phyloP scores from a whole-genome alignment of 345 rosid species.

The Alliaria petiolata region DNA sequence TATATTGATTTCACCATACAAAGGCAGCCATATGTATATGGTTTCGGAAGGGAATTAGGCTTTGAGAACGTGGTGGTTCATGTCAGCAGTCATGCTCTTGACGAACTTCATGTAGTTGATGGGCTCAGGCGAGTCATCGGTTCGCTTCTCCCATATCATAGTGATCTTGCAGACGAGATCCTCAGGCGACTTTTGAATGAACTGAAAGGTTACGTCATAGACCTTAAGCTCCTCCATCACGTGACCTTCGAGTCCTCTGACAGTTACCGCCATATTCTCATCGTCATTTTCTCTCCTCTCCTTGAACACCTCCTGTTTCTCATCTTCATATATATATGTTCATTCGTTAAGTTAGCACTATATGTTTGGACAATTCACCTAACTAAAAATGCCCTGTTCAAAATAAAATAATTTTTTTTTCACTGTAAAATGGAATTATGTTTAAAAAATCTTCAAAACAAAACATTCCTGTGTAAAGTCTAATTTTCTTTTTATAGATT shows the following conservation, averaged over 20 bases:
- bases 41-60: constrained; percentile 1
- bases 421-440: not conserved
- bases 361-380: not conserved
- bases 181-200: constrained; percentile 22
- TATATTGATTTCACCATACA: not conserved
- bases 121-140: constrained; percentile 31
- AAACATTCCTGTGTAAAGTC: not conserved
- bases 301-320: constrained; percentile 31
- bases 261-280: constrained; percentile 18
- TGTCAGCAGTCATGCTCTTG: constrained; percentile 28
- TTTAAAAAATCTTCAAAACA: not conserved
- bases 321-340: constrained; percentile 17
- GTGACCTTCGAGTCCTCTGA: constrained; percentile 31
- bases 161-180: constrained; percentile 29
- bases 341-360: constrained; percentile 1
- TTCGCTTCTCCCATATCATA: constrained; percentile 32
- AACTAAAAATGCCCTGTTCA: not conserved
- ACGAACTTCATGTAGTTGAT: constrained; percentile 33
- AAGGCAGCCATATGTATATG: not conserved
- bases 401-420: too few relatives aligned
- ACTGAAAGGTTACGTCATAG: constrained; percentile 28
- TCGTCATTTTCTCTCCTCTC: constrained; percentile 34
- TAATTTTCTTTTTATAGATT: not conserved
- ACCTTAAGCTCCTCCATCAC: constrained; percentile 30
- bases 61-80: constrained; percentile 31